These are phyloP conservation scores for Chrysanthemum makinoi DNA, from an alignment of 129 eudicot species.

Conservation along the genomic window DNA sequence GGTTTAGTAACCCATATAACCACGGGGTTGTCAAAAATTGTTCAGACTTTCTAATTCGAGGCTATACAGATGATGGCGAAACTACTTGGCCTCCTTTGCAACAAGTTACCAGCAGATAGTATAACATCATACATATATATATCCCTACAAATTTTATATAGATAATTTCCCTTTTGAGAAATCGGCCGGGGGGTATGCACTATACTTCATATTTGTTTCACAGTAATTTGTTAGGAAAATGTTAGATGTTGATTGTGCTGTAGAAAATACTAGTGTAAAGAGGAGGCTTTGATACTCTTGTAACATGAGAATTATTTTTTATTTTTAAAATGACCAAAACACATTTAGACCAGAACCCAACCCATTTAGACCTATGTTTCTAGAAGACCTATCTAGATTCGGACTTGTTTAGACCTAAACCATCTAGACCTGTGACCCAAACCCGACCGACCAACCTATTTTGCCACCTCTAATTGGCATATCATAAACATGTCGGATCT, in stretches of 20 bases:
- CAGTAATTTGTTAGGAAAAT: too few species aligned
- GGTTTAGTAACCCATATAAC: conserved; percentile 82
- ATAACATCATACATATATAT: background rate
- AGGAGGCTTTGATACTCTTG: background rate
- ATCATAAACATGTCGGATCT: too few species aligned
- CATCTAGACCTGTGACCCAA: too few species aligned
- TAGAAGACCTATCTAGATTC: too few species aligned
- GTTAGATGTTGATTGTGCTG: background rate
- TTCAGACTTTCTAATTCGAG: conserved; percentile 72
- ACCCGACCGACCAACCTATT: too few species aligned
- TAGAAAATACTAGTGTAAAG: background rate
- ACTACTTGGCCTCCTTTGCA: conserved; percentile 69
- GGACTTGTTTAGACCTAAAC: too few species aligned
- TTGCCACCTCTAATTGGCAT: too few species aligned
- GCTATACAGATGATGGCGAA: conserved; percentile 72
- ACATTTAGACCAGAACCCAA: too few species aligned
- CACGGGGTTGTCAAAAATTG: conserved; percentile 82
- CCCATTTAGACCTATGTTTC: too few species aligned
- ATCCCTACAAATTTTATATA: background rate
- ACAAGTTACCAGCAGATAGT: conserved; percentile 38
- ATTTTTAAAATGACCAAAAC: too few species aligned
- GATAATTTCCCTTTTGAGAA: background rate
- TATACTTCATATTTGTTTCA: background rate
- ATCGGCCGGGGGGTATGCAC: background rate
- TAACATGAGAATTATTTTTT: background rate